Base-by-base conservation (phyloP, 164 flowering plant genomes). In the Saururus chinensis region DNA sequence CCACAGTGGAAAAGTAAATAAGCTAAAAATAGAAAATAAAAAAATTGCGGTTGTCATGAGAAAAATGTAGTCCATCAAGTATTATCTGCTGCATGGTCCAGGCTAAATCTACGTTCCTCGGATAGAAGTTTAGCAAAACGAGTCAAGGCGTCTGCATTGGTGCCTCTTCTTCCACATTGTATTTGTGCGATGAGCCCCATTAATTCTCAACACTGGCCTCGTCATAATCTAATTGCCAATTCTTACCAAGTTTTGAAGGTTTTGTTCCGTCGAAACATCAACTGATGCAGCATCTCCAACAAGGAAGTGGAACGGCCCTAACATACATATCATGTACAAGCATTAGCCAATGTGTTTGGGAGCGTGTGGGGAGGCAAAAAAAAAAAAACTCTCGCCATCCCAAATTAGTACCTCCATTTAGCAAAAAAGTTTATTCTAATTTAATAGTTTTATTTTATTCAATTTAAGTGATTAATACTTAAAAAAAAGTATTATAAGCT, bases 131-230 rank as follows among this genome's bases (percentile, higher is more conserved):
- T 65, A 0, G 85, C 85, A 57, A 82, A 79, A 7, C 67, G 68
- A n/a, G 66, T 54, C 14, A 83, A 70, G 40, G 84, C 87, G 56
- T 79, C 77, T 52, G 72, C 76, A 55, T 83, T 81, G 8, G 81
- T 77, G 19, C 73, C 81, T 19, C 80, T 59, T 72, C 77, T 30
- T 30, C 37, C 37, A 30, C 37, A 30, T n/a, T n/a, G n/a, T 7
- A 22, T 13, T 7, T 0, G n/a, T 53, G 23, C 1, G 1, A 53
- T 23, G 23, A 53, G 30, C 87, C 84, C 7, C 68, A 54, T 82
- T 71, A 1, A 78, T 30, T 19, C 78, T 65, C 7, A 74, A 57
- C 45, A 73, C 74, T 6, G 76, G 68, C 57, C 68, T 80, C 55
- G 68, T 63, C 70, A 82, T 52, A 60, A 78, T 51, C 7, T 63